Base-by-base conservation (phyloP, 2,329 filamentous ascomycete genomes). In the Trichocomaceae sp. region DNA sequence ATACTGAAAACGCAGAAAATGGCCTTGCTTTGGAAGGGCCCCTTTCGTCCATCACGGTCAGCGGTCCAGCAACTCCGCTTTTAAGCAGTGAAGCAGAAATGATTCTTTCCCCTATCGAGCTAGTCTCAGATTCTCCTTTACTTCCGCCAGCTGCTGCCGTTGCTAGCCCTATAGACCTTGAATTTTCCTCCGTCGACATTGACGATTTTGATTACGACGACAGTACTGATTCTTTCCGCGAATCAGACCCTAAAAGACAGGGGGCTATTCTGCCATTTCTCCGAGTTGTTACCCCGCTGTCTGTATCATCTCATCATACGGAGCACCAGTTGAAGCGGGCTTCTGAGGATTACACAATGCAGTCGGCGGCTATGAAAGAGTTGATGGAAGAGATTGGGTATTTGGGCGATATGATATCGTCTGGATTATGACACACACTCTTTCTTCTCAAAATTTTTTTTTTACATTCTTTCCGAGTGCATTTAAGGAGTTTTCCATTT, bases 321-420 rank as follows among this genome's bases (percentile, higher is more conserved):
- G 26, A 52, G 29, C 23, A 37, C 35, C 50, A 52, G 17, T 52
- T 35, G 15, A 58, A 51, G 45, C 57, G 61, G 22, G 56, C 37
- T 19, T 48, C 45, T 19, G 49, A 56, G 6, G 49, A 52, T 62
- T 62, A 15, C 29, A 47, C 35, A 10, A 33, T 48, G 26, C 51
- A 57, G 42, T 57, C 52, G 31, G 37, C 47, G 10, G 71, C 70
- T 17, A 75, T 80, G 67, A 72, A 75, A 58, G 72, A 77, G 59
- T 64, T 80, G 56, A 69, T 80, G 61, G 73, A 75, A 58, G 77
- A 80, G 58, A 65, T 80, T 64, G 75, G 76, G 53, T 80, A 80
- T 62, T 64, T 80, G 41, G 75, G 75, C 22, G 70, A 71, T 52
- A 69, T 77, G 56, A 79, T 80, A 33, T 67, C 70, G 53, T 65